Conservation (phyloP, 495 filamentous ascomycete species). For the Podospora comata region DNA sequence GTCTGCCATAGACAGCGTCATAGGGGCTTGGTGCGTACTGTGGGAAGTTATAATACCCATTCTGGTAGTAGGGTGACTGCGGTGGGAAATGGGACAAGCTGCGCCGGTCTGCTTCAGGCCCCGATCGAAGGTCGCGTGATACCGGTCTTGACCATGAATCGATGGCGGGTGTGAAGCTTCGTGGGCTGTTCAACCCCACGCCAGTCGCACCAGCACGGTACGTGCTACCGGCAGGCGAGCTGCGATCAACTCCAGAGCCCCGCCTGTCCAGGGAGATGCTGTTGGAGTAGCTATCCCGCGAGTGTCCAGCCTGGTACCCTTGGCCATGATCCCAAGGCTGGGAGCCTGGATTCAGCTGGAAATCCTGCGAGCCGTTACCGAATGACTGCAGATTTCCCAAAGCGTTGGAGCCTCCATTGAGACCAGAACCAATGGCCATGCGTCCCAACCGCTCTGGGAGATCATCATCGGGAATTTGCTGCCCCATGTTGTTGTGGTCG, state of each 20-base stretch:
- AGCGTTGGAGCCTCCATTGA: conserved; percentile 15
- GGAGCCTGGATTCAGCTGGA: conserved; percentile 38
- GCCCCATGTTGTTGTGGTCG: conserved; percentile 7
- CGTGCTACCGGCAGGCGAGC: conserved; percentile 55
- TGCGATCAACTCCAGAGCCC: conserved; percentile 26
- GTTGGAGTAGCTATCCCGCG: conserved; percentile 17
- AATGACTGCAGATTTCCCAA: conserved; percentile 14
- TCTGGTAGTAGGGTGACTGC: conserved; percentile 23
- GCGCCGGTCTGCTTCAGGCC: conserved; percentile 35
- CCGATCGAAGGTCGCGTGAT: conserved; percentile 35
- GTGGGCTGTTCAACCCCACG: conserved; percentile 52
- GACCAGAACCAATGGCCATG: conserved; percentile 9
- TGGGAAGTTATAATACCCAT: conserved; percentile 22
- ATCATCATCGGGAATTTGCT: conserved; percentile 18
- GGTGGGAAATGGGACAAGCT: conserved; percentile 26
- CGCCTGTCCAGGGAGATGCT: conserved; percentile 17
- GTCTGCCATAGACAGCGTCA: conserved; percentile 37
- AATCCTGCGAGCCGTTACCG: conserved; percentile 20
- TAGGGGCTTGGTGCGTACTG: conserved; percentile 31
- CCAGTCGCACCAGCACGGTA: conserved; percentile 35
- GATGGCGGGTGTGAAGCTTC: conserved; percentile 46
- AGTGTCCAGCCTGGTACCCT: conserved; percentile 12
- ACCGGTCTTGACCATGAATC: conserved; percentile 39
- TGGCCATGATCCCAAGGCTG: conserved; percentile 39
- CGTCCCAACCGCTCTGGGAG: conserved; percentile 14